phyloP scores from a whole-genome alignment of 2,329 filamentous ascomycete genomes.

The Hypoxylon sp. region DNA sequence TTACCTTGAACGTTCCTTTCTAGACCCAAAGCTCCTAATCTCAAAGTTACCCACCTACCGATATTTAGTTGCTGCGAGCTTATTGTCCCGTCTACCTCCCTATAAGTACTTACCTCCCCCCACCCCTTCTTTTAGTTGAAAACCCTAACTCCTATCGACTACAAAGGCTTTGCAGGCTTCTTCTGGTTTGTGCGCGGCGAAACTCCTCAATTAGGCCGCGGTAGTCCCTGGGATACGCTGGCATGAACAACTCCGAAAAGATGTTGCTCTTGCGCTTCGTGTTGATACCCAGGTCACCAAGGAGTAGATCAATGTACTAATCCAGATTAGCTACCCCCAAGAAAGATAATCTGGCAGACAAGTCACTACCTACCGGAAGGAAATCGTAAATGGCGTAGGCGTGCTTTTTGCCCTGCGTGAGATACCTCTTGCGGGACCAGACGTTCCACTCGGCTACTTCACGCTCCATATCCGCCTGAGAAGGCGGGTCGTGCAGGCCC shows the following conservation, averaged over 20 bases:
- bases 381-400: constrained; percentile 51
- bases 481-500: constrained; percentile 43
- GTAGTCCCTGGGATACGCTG: constrained; percentile 32
- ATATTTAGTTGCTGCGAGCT: background rate
- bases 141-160: background rate
- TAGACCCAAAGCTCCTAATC: background rate
- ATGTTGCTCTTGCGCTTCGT: constrained; percentile 34
- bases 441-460: constrained; percentile 50
- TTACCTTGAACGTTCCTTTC: background rate
- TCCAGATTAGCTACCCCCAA: background rate
- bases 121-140: background rate
- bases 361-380: constrained; percentile 44
- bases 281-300: constrained; percentile 35
- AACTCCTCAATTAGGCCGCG: constrained; percentile 36
- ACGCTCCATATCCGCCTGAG: constrained; percentile 44
- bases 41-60: background rate
- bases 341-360: background rate
- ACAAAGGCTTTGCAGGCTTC: background rate
- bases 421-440: constrained; percentile 52
- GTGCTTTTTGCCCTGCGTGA: constrained; percentile 47
- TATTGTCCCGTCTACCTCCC: background rate
- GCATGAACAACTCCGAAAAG: constrained; percentile 35
- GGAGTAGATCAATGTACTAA: constrained; percentile 40
- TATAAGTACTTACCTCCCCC: background rate
- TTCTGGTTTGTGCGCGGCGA: background rate